Percentiles rank a stretch among this genome's conserved stretches.
phyloP scores from a whole-genome alignment of 1,139 yeast genomes.

The Geotrichum aggregatum region DNA sequence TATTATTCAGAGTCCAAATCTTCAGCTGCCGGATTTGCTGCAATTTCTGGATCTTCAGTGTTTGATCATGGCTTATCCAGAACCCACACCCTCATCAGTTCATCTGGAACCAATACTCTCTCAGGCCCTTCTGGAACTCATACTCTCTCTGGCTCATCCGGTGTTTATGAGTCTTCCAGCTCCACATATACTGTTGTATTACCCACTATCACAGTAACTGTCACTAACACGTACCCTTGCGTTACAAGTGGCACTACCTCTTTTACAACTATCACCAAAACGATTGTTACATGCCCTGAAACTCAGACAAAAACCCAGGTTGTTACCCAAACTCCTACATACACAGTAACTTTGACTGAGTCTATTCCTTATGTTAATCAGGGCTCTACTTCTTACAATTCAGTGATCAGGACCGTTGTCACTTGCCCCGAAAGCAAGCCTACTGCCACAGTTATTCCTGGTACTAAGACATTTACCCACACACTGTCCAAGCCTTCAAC shows the following conservation, averaged over 20 bases:
- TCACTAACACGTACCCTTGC: constrained; percentile 9
- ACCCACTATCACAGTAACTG: constrained; percentile 11
- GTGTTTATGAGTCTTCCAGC: not conserved
- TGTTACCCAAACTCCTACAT: constrained; percentile 2
- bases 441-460: constrained; percentile 4
- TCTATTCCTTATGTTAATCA: constrained; percentile 3
- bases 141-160: constrained; percentile 1
- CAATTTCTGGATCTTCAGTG: not conserved
- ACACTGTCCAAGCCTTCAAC: constrained; percentile 4
- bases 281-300: constrained; percentile 13
- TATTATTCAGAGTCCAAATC: too few relatives aligned
- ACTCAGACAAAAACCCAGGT: not conserved
- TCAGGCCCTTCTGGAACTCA: not conserved
- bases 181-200: not conserved
- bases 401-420: constrained; percentile 3
- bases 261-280: constrained; percentile 4
- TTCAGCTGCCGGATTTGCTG: not conserved
- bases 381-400: constrained; percentile 9
- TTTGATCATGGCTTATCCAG: too few relatives aligned
- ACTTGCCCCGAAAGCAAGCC: constrained; percentile 12
- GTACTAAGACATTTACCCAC: constrained; percentile 1
- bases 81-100: too few relatives aligned
- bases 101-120: too few relatives aligned
- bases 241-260: constrained; percentile 9
- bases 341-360: constrained; percentile 11